Evolutionary conservation across 2,329 filamentous ascomycete species (phyloP).

Genomic region (Epichloe baconii): DNA sequence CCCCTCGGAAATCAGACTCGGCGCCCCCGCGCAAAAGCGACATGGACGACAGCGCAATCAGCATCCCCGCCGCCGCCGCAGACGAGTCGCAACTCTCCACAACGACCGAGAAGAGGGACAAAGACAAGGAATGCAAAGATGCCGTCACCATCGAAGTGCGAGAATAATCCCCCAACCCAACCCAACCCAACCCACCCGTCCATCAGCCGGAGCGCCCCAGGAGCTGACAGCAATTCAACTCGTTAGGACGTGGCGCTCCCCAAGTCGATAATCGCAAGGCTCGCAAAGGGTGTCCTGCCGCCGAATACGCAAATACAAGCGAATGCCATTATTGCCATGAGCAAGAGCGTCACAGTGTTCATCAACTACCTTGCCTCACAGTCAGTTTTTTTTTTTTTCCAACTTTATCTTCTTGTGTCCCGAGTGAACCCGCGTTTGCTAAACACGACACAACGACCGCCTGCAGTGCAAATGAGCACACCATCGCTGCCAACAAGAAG

Average conservation of each 20-base stretch:
- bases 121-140: constrained; percentile 22
- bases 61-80: constrained; percentile 10
- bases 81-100: constrained; percentile 1
- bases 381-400: constrained; percentile 28
- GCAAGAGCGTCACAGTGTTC: constrained; percentile 72
- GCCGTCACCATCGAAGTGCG: constrained; percentile 40
- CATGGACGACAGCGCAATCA: constrained; percentile 22
- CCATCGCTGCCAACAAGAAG: constrained; percentile 55
- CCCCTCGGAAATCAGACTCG: constrained; percentile 41
- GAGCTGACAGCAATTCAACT: too few species aligned
- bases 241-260: constrained; percentile 61
- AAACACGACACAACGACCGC: neutral
- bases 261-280: constrained; percentile 66
- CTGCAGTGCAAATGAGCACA: constrained; percentile 58
- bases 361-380: constrained; percentile 65
- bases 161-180: too few species aligned
- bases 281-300: constrained; percentile 69
- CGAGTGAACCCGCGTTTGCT: neutral
- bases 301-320: constrained; percentile 74
- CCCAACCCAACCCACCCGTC: too few species aligned
- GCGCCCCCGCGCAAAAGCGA: constrained; percentile 25
- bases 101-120: constrained; percentile 16
- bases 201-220: neutral
- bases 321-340: constrained; percentile 67
- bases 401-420: too few species aligned